Base-by-base conservation (phyloP, 208 protist genomes). In the Leishmania turanica region DNA sequence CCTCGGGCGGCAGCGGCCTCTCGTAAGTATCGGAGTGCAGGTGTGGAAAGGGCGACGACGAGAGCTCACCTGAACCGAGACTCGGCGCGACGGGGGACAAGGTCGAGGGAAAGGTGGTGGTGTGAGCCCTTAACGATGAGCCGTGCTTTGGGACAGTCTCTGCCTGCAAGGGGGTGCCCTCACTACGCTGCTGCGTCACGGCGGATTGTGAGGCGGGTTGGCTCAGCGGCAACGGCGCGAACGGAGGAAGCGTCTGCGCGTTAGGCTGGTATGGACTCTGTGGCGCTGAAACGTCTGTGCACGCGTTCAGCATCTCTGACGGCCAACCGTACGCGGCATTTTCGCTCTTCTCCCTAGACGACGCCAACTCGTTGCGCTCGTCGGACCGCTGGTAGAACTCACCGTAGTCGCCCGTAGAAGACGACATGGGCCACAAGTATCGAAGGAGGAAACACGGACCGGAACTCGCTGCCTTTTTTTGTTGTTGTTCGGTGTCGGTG, bases 11-110 rank as follows among this genome's bases (percentile, higher is more conserved):
- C 40, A 91, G 85, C 56, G 75, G 75, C 56, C 78, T 78, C 74
- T 89, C 84, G 77, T 84, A 84, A 31, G 86, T 86, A 73, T 86
- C 81, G 5, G 68, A 73, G 79, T 86, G 85, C 13, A 51, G 64
- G 49, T 84, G 79, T 40, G 60, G 70, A 68, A 71, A n/a, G 2
- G 42, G 37, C 2, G 47, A 31, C 62, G 65, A 31, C 24, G 68
- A 15, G 40, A 64, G 53, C 56, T 79, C 78, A 24, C 45, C 40
- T 21, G 78, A 79, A 24, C 69, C 49, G 49, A 78, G 34, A 27
- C 75, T 62, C 49, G 80, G 83, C 31, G 75, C 74, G 37, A 31
- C 37, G 34, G 76, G n/a, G 24, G 62, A 70, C 27, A 54, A 66
- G 34, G 56, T 34, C 53, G 53, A 21, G 19, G 37, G n/a, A 15